Evolutionary conservation across 768 basidiomycete genomes (phyloP).

Genomic region (Podaxis pistillaris): DNA sequence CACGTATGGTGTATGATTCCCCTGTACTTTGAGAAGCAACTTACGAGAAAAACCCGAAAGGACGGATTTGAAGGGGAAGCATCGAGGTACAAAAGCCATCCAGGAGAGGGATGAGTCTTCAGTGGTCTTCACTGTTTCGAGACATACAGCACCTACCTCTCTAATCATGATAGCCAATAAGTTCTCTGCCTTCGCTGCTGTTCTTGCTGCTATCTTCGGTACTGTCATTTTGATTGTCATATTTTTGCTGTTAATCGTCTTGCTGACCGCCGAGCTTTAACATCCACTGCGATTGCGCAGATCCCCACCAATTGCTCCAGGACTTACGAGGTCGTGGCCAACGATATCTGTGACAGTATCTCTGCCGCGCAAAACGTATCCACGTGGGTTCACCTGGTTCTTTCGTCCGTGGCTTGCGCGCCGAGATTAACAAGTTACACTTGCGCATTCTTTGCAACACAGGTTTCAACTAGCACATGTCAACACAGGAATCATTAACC

Average conservation of each 20-base stretch:
- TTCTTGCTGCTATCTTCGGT: neutral
- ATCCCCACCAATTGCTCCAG: conserved; percentile 37
- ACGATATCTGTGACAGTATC: conserved; percentile 59
- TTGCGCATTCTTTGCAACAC: neutral
- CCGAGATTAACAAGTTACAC: neutral
- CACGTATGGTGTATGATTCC: neutral
- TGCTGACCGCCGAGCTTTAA: neutral
- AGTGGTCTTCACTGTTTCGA: neutral
- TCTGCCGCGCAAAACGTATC: conserved; percentile 45
- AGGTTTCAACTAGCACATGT: conserved; percentile 61
- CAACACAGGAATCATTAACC: conserved; percentile 46
- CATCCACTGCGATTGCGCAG: neutral
- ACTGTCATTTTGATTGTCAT: neutral
- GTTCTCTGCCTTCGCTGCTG: neutral
- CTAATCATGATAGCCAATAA: neutral
- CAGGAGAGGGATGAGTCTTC: neutral
- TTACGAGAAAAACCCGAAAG: neutral
- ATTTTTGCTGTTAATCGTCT: neutral
- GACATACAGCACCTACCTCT: neutral
- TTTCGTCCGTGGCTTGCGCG: neutral
- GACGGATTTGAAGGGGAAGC: neutral
- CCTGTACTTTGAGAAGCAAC: neutral
- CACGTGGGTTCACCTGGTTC: conserved; percentile 33
- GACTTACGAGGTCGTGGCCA: conserved; percentile 46
- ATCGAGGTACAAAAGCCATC: neutral